Base-by-base conservation (phyloP, 139 green algal genomes). In the Volvox reticuliferus region DNA sequence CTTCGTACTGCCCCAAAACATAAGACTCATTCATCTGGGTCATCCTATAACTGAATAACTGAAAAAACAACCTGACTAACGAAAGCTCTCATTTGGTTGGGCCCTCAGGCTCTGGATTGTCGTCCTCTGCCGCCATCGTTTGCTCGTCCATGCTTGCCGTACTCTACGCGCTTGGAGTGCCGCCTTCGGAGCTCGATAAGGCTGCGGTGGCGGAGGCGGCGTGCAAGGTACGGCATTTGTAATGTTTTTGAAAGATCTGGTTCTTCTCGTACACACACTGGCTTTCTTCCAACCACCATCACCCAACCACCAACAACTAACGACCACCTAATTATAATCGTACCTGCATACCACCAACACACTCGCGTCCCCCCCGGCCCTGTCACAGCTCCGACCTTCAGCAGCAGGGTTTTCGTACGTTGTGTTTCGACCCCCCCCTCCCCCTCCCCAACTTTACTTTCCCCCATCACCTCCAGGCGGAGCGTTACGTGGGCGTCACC, bases 131-230 rank as follows among this genome's bases (percentile, higher is more conserved):
- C 22, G 97, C 98, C 33, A 95, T 99, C 28, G 97, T 99, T 79
- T 99, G 97, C 93, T 93, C 97, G 17, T 95, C 94, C 28, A 92
- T 97, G 24, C 89, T 99, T 71, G 98, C 97, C 5, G 90, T 99
- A 30, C 93, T 99, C 86, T 94, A 82, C 12, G 93, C 89, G 24
- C 88, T 95, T 81, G 95, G 92, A 37, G 88, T 95, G 0, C 1
- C 69, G 79, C 37, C 88, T 3, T 33, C 16, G 22, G 33, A 67
- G 14, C 37, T 94, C 32, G 82, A 82, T 35, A 95, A 97, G 93
- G 93, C 91, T 67, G 96, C 99, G 65, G 93, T 99, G 33, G 96
- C 98, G 6, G 96, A 98, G 87, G 98, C 99, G 86, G 96, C 97
- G 14, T 97, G 97, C 79, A 93, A 82, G 24, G 96, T 88, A 35